These are phyloP conservation scores for Phytopythium mirpurense DNA, from an alignment of 352 stramenopile genomes.

Conservation along the genomic window DNA sequence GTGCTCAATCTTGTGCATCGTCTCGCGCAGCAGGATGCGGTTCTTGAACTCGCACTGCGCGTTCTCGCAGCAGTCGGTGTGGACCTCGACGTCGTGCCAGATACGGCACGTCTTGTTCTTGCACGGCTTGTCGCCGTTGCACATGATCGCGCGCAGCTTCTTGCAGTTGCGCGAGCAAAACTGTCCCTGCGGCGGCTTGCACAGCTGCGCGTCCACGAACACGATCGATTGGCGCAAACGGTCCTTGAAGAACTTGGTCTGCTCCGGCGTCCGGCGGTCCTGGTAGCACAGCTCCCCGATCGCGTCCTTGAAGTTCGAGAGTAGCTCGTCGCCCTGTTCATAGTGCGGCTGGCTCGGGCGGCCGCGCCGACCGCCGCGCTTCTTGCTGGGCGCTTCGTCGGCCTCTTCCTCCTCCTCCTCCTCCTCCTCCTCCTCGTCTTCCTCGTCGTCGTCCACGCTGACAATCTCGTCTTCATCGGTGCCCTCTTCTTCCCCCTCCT, in stretches of 20 bases:
- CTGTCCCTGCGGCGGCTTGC: conserved; percentile 40
- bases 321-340: conserved; percentile 32
- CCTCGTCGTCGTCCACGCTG: conserved; percentile 18
- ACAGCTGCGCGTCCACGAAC: conserved; percentile 65
- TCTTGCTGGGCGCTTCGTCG: conserved; percentile 10
- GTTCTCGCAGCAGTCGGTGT: conserved; percentile 65
- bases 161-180: conserved; percentile 42
- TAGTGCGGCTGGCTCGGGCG: conserved; percentile 31
- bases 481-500: conserved; percentile 13
- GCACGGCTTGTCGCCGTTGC: conserved; percentile 50
- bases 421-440: conserved; percentile 13
- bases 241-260: conserved; percentile 71
- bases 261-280: conserved; percentile 35
- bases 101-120: conserved; percentile 66
- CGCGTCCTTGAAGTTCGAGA: conserved; percentile 59
- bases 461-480: conserved; percentile 9
- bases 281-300: conserved; percentile 66
- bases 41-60: conserved; percentile 63
- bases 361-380: conserved; percentile 9
- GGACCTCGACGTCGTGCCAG: conserved; percentile 69
- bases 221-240: conserved; percentile 55
- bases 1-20: conserved; percentile 71
- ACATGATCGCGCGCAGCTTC: conserved; percentile 67
- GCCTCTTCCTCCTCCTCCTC: conserved; percentile 14
- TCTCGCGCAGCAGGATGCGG: conserved; percentile 64